Evolutionary conservation across 1,139 yeast species (phyloP).

Genomic region (Pichia sp.): DNA sequence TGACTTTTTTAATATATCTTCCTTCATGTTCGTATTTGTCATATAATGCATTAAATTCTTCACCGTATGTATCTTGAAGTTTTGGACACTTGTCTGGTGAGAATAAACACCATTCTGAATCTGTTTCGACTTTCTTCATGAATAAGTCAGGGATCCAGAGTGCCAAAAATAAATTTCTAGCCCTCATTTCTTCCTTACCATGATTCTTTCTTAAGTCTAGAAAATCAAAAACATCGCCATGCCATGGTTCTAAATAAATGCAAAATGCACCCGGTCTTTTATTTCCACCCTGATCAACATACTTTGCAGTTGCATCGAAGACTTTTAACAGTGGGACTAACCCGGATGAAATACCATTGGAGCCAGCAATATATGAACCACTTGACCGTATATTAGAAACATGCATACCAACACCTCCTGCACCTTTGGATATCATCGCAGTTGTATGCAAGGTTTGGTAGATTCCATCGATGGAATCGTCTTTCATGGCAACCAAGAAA

Average conservation of each 20-base stretch:
- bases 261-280: constrained; percentile 65
- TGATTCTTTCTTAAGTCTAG: constrained; percentile 53
- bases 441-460: constrained; percentile 53
- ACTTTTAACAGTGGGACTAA: constrained; percentile 59
- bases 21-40: constrained; percentile 45
- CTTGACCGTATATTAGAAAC: constrained; percentile 51
- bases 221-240: constrained; percentile 52
- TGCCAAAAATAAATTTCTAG: constrained; percentile 56
- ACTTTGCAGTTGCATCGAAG: constrained; percentile 58
- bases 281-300: constrained; percentile 64
- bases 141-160: constrained; percentile 61
- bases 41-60: constrained; percentile 46
- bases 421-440: constrained; percentile 56
- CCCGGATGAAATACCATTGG: constrained; percentile 57
- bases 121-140: constrained; percentile 51
- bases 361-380: constrained; percentile 51
- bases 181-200: constrained; percentile 56
- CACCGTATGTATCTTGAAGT: constrained; percentile 48
- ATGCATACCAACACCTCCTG: constrained; percentile 61
- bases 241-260: constrained; percentile 63
- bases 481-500: constrained; percentile 55
- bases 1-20: constrained; percentile 38
- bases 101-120: constrained; percentile 52
- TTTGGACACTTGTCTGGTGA: constrained; percentile 57
- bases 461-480: constrained; percentile 59